Percentiles rank a stretch among this genome's conserved stretches.
Conservation (phyloP, 371 early-diverging fungal genomes). For the Syncephalis plumigaleata region DNA sequence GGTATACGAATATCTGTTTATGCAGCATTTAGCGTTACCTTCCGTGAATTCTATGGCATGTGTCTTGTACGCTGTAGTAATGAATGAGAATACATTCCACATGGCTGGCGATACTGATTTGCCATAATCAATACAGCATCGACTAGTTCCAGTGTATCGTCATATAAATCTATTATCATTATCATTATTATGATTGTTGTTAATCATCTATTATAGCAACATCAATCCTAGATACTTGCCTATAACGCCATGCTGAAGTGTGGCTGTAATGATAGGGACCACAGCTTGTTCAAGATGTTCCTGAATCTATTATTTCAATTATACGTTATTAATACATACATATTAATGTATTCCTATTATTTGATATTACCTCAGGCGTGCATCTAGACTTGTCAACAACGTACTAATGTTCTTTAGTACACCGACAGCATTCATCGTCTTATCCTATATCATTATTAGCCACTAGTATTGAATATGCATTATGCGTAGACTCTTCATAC, state of each 20-base stretch:
- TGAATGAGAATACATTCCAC: constrained; percentile 64
- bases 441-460: constrained; percentile 25
- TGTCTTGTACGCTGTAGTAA: constrained; percentile 53
- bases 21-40: constrained; percentile 7
- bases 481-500: constrained; percentile 29
- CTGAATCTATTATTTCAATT: too few species aligned
- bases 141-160: constrained; percentile 73
- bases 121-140: constrained; percentile 64
- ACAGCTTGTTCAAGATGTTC: constrained; percentile 48
- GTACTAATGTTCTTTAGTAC: constrained; percentile 80
- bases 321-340: too few species aligned
- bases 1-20: constrained; percentile 1
- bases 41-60: constrained; percentile 62
- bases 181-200: too few species aligned
- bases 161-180: constrained; percentile 45
- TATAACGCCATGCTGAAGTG: constrained; percentile 30
- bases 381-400: constrained; percentile 50
- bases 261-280: constrained; percentile 47
- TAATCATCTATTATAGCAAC: too few species aligned
- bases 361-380: constrained; percentile 31
- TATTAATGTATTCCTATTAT: too few species aligned
- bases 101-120: constrained; percentile 64
- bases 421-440: constrained; percentile 79
- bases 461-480: too few species aligned
- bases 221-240: too few species aligned